Evolutionary conservation across 768 basidiomycete species (phyloP), one percentile per base, ranked within the genome.

Genomic region (Russula emetica): DNA sequence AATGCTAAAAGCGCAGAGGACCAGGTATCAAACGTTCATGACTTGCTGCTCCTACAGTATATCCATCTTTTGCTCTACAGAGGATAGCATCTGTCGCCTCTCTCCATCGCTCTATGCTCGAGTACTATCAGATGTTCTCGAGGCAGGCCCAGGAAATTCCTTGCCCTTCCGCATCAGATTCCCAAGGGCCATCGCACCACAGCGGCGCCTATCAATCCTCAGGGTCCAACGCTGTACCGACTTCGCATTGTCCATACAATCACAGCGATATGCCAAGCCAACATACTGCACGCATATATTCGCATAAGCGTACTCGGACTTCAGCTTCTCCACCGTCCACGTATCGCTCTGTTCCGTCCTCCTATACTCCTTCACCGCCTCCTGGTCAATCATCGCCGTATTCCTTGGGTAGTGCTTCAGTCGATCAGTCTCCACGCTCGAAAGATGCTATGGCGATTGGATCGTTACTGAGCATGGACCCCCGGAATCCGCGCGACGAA

Each of bases 1-100:
- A 92, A 89, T 64, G 93, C 94, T 71, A 97, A 97, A 78, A 83
- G 86, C 52, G 88, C 94, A 14, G 94, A 97, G 73, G 94, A 97
- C 72, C 90, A 96, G 83, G 92, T 92, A 67, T 47, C 83, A 26
- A 36, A 70, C 67, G 56, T 40, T 24, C 6, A 58, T 22, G 55
- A 30, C 22, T 30, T 28, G 36, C 30, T 49, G 11, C 38, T 58
- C 5, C 52, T 30, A 28, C 16, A 14, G 52, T 56, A 26, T 58
- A 53, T 65, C 38, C 56, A 56, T 62, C 57, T 51, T 58, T 60
- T 55, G 42, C 64, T 56, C 53, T 62, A 50, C 69, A 92, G 88
- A 85, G 90, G 56, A 76, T 90, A 53, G 86, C 90, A 18, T 83
- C 90, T 47, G 71, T 87, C 45, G 84, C 85, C 9, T 81, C 85